These are phyloP conservation scores for Olyra latifolia DNA, from an alignment of 176 grass and related monocot species.

Conservation along the genomic window DNA sequence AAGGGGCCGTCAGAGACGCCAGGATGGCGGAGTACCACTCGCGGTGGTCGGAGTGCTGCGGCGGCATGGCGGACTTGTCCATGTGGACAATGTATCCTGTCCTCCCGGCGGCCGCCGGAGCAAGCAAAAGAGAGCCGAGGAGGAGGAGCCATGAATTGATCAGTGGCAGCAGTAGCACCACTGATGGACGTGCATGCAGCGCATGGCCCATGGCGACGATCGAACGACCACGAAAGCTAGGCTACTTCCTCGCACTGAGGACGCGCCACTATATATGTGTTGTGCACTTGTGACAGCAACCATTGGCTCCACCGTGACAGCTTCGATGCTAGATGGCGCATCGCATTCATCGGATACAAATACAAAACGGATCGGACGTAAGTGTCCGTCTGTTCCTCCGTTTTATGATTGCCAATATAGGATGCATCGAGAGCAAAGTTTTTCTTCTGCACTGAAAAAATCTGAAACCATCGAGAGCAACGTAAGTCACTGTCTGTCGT, in stretches of 20 bases:
- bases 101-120: not conserved
- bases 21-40: conserved; percentile 43
- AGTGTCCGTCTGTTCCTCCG: too few relatives aligned
- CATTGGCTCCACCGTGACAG: not conserved
- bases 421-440: not conserved
- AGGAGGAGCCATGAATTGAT: not conserved
- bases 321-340: not conserved
- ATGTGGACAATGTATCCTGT: conserved; percentile 49
- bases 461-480: not conserved
- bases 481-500: not conserved
- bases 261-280: not conserved
- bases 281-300: not conserved
- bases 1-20: not conserved
- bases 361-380: not conserved
- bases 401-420: not conserved
- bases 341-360: not conserved
- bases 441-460: not conserved
- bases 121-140: not conserved
- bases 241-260: not conserved
- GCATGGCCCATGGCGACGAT: too few relatives aligned
- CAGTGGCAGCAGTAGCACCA: not conserved
- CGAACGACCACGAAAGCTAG: too few relatives aligned
- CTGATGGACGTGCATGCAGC: not conserved
- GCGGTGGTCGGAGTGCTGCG: conserved; percentile 1
- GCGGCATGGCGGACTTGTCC: conserved; percentile 53